Base-by-base conservation (phyloP, 2,329 filamentous ascomycete genomes). In the Penicillium sp. region DNA sequence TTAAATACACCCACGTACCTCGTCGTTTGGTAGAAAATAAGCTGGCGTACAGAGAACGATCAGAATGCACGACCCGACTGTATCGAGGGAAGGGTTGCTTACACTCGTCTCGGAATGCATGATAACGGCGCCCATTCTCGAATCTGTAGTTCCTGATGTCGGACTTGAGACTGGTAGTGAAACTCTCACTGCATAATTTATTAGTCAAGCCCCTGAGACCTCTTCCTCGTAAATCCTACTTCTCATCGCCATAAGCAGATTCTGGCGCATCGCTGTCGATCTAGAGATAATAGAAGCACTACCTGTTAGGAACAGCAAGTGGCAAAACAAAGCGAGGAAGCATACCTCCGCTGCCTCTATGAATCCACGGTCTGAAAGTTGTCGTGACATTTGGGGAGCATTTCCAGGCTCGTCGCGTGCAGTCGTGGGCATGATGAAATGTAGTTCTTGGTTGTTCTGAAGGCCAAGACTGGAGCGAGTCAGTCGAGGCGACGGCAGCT, bases 151-250 rank as follows among this genome's bases (percentile, higher is more conserved):
- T 47, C 38, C 53, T 50, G 18, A 60, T 49, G 24, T 50, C 59
- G 24, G 61, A 63, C 16, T 51, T 50, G n/a, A 64, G 42, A 18
- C 74, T 76, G 58, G 74, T 68, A 0, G 73, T 75, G 48, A 75
- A 54, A 28, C 59, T 60, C 49, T 49, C 42, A 24, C 52, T 56
- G 42, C 18, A 28, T 43, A 43, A 9, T 21, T 23, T 14, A 43
- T 20, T 12, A 30, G 38, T 28, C 26, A 24, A 28, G 35, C 3
- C 7, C 28, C 1, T 20, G 4, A 23, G 14, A 1, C 11, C 11
- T 18, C 8, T 11, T 26, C 18, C 23, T 51, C 23, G 12, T 28
- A 28, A 30, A 30, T 16, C 16, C 46, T 49, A 57, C 55, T 21
- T 53, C 26, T 57, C 55, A 1, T 57, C 50, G 3, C 55, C 55